Base-by-base conservation (phyloP, 2,329 filamentous ascomycete species). In the Fusarium hainanense region DNA sequence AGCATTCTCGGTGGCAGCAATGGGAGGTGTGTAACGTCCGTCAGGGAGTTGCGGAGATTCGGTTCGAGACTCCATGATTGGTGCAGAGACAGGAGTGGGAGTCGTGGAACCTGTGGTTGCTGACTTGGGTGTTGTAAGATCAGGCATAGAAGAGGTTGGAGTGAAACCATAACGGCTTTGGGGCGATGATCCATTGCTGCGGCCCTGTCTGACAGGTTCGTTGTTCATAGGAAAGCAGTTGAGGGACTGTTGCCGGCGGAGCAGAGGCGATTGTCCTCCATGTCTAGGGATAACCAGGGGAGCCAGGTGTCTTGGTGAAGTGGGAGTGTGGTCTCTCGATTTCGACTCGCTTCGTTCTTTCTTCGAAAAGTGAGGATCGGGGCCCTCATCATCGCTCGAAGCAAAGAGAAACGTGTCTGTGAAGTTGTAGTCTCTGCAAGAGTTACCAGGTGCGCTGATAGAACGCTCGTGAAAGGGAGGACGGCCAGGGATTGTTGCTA, bases 401-500 rank as follows among this genome's bases (percentile, higher is more conserved):
- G 60, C 66, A 28, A 68, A 70, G 30, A 76, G 71, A 34, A 76
- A 76, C 8, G 72, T 75, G 46, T 75, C 68, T 13, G 66, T 50
- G 20, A 74, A 44, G 10, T 60, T 57, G 58, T 85, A 80, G 50
- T 83, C 82, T 69, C 82, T 83, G 80, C 83, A 83, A 54, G 80
- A 83, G 66, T 82, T 80, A 11, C 85, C 85, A 3, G 89, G 88
- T n/a, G 87, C 87, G 76, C 88, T 90, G 60, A 84, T 85, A 40
- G 89, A 90, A 59, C 89, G 85, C 79, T 91, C 89, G 70, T 91
- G 88, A 27, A 90, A 78, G 34, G 89, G 83, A 58, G 88, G 89
- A 9, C 88, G 85, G 42, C 89, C 89, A 34, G 90, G 90, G 70
- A 92, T 90, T 28, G 90, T 91, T 67, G 90, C 89, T 91, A 69